Conservation (phyloP, 805 yeast species). For the Sugiyamaella americana region DNA sequence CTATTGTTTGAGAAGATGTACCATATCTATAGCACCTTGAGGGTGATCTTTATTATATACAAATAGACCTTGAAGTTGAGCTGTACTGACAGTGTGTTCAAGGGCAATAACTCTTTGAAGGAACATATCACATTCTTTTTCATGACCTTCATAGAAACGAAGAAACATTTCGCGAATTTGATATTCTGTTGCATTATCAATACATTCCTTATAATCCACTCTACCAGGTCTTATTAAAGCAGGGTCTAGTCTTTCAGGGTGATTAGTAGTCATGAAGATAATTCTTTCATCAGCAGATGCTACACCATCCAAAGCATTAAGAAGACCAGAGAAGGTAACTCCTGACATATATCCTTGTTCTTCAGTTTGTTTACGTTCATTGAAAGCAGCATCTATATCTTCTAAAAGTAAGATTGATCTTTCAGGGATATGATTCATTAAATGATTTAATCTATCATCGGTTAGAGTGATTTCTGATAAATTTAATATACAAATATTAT, state of each 20-base stretch:
- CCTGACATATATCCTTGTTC: conserved; percentile 81
- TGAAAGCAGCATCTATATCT: conserved; percentile 95
- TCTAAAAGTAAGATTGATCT: conserved; percentile 79
- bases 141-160: conserved; percentile 68
- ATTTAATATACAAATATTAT: conserved; percentile 89
- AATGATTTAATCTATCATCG: conserved; percentile 88
- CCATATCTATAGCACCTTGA: conserved; percentile 62
- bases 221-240: conserved; percentile 94
- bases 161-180: conserved; percentile 82
- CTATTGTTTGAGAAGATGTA: conserved; percentile 24
- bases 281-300: conserved; percentile 95
- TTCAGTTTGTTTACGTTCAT: conserved; percentile 63
- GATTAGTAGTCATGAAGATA: conserved; percentile 98
- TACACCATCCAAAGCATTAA: conserved; percentile 94
- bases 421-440: conserved; percentile 94
- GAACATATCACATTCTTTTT: conserved; percentile 49
- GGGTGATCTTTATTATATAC: conserved; percentile 88
- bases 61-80: conserved; percentile 91
- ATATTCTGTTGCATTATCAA: conserved; percentile 79
- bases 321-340: conserved; percentile 89
- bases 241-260: conserved; percentile 88
- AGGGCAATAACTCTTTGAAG: conserved; percentile 42
- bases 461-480: conserved; percentile 86
- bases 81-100: conserved; percentile 69
- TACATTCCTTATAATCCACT: conserved; percentile 73